Base-by-base conservation (phyloP, 352 stramenopile genomes). In the Pilasporangium apinafurcum region DNA sequence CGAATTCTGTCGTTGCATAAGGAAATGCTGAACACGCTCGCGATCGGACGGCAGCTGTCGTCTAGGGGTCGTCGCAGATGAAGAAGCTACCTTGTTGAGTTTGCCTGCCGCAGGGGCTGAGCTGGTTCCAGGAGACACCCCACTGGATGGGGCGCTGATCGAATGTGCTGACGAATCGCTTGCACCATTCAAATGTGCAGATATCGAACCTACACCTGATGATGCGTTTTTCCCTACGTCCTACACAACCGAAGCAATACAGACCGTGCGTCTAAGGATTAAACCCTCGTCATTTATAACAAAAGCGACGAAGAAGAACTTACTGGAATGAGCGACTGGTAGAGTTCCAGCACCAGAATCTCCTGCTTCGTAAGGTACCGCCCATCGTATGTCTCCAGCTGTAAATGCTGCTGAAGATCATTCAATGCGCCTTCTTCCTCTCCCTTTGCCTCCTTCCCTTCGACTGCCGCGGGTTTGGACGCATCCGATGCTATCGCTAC, bases 321-420 rank as follows among this genome's bases (percentile, higher is more conserved):
- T 36, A 62, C 63, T 12, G 44, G n/a, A 13, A 44, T 32, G 31
- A 66, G 51, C 34, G 70, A 53, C 42, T 81, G 53, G 45, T 83
- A 91, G 25, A 88, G 65, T 44, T 86, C 64, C 21, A 82, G 40
- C 21, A 91, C 51, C 17, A 88, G 56, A 25, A 87, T 87, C 56
- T 91, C 79, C 53, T 91, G 79, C 30, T 61, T 55, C 30, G 79
- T 91, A 32, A 91, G 71, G 64, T 86, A 91, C 50, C 82, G 83
- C 9, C 68, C 71, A 9, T 75, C 66, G 37, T 61, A 78, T 4
- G 70, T 62, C 45, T 86, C 65, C 30, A 91, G 73, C 62, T 87
- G 75, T 48, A 88, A 59, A 43, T 87, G 72, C 63, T 76, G 58
- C 66, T 86, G 76, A 42, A 88, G 65, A 41, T 76, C 74, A 26